Evolutionary conservation across 352 stramenopile genomes (phyloP), one percentile per base, ranked within the genome.

Genomic region (Globisporangium splendens): DNA sequence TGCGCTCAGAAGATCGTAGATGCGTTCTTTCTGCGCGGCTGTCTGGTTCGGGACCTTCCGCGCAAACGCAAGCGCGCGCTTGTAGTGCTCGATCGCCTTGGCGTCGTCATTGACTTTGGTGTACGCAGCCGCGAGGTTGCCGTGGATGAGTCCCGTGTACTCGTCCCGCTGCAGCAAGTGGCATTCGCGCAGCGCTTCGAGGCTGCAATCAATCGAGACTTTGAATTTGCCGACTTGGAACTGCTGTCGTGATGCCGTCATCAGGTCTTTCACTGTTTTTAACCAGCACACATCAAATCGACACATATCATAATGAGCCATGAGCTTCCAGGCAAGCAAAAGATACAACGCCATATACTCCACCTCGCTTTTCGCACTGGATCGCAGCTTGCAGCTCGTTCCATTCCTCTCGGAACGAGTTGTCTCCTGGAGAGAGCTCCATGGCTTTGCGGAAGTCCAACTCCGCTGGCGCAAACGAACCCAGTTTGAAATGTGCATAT

Each of bases 21-120:
- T 60, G 11, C 81, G 73, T 46, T 91, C 78, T 31, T 77, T 72
- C 21, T 76, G 70, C 17, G 67, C 59, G 15, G 66, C 46, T 7
- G 63, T 56, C 12, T 62, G 59, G 31, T 69, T 80, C 60, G 35
- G 61, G 43, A 24, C 59, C 51, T 63, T 79, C 33, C 63, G 62
- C 47, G 64, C 66, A 21, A 79, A 62, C 38, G 77, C 24, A 38
- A 89, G 76, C 2, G 81, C 77, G n/a, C 62, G 65, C 28, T 73
- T 76, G 48, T 84, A 91, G 59, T 88, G 78, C 46, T 83, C 70
- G 43, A 88, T 79, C 7, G 81, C 81, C 35, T 79, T 75, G 21
- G 70, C 61, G 47, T 88, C 72, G 61, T 85, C 69, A 20, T 82
- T 75, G 35, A 72, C 61, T 33, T 83, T 81, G 14, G 70, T 61